These are phyloP conservation scores for Porphyrellus sp. DNA, from an alignment of 1,284 basidiomycete species.

Conservation along the genomic window DNA sequence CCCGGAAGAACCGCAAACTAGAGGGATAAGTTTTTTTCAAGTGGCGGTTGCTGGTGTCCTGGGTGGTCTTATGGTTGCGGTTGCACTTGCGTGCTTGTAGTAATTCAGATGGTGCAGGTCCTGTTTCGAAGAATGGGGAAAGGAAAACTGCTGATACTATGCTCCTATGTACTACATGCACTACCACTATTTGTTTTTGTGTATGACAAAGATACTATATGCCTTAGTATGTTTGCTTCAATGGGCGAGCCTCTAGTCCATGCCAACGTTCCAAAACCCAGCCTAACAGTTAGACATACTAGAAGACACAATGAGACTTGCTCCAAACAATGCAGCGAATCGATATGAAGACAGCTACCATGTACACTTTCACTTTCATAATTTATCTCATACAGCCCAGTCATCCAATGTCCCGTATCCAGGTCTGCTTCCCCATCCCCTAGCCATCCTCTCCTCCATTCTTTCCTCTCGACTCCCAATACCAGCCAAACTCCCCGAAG, in stretches of 20 bases:
- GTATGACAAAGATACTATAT: constrained; percentile 20
- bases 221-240: constrained; percentile 4
- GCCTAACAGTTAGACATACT: neutral
- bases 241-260: neutral
- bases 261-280: neutral
- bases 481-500: constrained; percentile 25
- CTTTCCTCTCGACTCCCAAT: constrained; percentile 42
- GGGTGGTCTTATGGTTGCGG: constrained; percentile 31
- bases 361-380: constrained; percentile 19
- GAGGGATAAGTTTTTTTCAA: constrained; percentile 31
- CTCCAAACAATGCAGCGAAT: neutral
- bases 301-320: no score
- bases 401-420: constrained; percentile 52
- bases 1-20: constrained; percentile 20
- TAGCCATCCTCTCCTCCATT: constrained; percentile 47
- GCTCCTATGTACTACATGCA: constrained; percentile 18
- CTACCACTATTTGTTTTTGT: constrained; percentile 5
- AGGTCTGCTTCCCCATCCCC: constrained; percentile 46
- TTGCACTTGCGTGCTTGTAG: constrained; percentile 34
- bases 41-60: constrained; percentile 30
- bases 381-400: constrained; percentile 49
- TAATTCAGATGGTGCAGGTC: constrained; percentile 18
- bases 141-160: constrained; percentile 7
- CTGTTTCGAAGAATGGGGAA: neutral
- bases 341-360: constrained; percentile 2